These are phyloP conservation scores for Anaeromyces robustus DNA, from an alignment of 192 early-diverging fungal genomes.

Conservation along the genomic window DNA sequence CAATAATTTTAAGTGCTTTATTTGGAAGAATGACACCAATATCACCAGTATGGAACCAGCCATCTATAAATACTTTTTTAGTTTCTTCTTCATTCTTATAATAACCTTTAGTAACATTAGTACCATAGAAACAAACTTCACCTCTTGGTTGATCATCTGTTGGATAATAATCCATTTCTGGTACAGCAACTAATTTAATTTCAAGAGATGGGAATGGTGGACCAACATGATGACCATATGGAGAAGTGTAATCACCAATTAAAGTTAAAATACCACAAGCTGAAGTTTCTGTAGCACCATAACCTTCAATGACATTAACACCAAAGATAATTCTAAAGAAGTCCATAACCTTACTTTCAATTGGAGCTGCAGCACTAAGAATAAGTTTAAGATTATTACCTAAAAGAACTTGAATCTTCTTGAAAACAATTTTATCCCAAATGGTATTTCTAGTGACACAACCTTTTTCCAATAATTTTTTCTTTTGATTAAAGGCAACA, in stretches of 20 bases:
- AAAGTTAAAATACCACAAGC: slow-evolving; percentile 23
- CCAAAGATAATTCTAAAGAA: slow-evolving; percentile 34
- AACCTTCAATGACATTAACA: slow-evolving; percentile 61
- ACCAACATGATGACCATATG: slow-evolving; percentile 46
- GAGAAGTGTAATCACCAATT: slow-evolving; percentile 43
- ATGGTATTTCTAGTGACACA: slow-evolving; percentile 10
- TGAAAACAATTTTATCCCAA: slow-evolving; percentile 29
- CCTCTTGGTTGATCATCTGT: slow-evolving; percentile 73
- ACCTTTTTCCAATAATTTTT: slow-evolving; percentile 22
- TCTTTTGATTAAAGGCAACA: slow-evolving; percentile 43
- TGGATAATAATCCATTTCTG: slow-evolving; percentile 71
- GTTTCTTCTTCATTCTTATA: not conserved
- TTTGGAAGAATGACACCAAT: not conserved
- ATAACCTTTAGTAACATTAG: slow-evolving; percentile 31
- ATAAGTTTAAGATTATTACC: slow-evolving; percentile 59
- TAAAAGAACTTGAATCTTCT: slow-evolving; percentile 60
- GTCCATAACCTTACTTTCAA: slow-evolving; percentile 65
- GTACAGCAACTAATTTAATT: slow-evolving; percentile 78
- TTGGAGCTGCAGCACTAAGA: slow-evolving; percentile 72
- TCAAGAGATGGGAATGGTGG: slow-evolving; percentile 41
- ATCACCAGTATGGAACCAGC: slow-evolving; percentile 2
- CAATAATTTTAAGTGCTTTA: not conserved
- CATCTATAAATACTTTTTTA: not conserved
- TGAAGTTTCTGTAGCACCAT: slow-evolving; percentile 76
- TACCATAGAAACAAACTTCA: slow-evolving; percentile 72